Percentiles rank a stretch among this genome's conserved stretches.
phyloP scores from a whole-genome alignment of 2,329 filamentous ascomycete species.

The Calonectria crousiana region DNA sequence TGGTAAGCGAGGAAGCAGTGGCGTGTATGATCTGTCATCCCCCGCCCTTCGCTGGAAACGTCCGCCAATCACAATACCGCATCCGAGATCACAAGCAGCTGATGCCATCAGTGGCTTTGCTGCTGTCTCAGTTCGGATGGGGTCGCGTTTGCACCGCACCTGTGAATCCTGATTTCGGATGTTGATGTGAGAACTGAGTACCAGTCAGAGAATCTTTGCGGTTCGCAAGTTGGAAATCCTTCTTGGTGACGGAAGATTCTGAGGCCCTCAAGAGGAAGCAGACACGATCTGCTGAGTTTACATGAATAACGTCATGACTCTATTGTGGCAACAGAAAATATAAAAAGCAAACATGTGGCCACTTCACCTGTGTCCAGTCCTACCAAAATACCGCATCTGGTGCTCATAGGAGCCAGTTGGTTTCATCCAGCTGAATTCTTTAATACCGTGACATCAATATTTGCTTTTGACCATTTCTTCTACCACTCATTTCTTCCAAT shows the following conservation, averaged over 20 bases:
- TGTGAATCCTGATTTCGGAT: background rate
- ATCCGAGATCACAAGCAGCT: background rate
- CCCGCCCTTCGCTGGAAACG: background rate
- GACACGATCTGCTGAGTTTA: background rate
- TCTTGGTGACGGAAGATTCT: background rate
- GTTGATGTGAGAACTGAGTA: background rate
- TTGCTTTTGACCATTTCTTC: background rate
- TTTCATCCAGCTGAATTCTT: background rate
- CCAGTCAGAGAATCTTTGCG: background rate
- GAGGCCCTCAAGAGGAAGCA: no score
- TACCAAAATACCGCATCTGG: background rate
- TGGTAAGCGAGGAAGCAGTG: background rate
- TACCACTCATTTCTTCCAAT: background rate
- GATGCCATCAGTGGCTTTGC: background rate
- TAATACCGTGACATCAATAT: background rate
- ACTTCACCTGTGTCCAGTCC: background rate
- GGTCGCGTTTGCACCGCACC: background rate
- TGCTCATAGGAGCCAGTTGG: background rate
- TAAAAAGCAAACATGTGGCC: background rate
- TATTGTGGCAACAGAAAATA: background rate
- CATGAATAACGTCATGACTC: background rate
- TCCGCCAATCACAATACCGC: background rate
- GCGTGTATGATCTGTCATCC: background rate
- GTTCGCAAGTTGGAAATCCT: background rate
- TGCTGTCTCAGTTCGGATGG: background rate